Evolutionary conservation across 805 yeast genomes (phyloP).

Genomic region (Schizosaccharomyces cryophilus): DNA sequence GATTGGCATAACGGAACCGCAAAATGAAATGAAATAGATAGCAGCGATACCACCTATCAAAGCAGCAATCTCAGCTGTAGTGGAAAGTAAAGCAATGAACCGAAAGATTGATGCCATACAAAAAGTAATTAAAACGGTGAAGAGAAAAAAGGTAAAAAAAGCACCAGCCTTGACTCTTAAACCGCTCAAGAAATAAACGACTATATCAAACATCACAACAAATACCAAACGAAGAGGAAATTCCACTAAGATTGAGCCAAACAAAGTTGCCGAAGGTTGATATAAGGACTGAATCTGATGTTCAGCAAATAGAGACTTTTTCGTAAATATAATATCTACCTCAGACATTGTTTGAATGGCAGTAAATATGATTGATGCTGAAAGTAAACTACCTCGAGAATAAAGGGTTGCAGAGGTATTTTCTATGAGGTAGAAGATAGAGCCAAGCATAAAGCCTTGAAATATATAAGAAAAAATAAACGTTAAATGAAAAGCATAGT

Average conservation of each 20-base stretch:
- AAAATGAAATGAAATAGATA: conserved; percentile 28
- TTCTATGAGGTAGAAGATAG: conserved; percentile 32
- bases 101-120: conserved; percentile 30
- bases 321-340: conserved; percentile 22
- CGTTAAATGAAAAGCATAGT: not conserved
- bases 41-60: conserved; percentile 32
- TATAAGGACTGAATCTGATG: conserved; percentile 51
- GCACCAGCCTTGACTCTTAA: conserved; percentile 26
- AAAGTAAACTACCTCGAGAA: conserved; percentile 36
- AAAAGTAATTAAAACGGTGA: conserved; percentile 21
- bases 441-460: conserved; percentile 37
- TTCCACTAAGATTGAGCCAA: conserved; percentile 35
- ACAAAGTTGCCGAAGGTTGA: conserved; percentile 49
- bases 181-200: conserved; percentile 33
- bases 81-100: conserved; percentile 26
- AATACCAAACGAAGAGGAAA: conserved; percentile 29
- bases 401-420: conserved; percentile 30
- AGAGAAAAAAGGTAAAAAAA: conserved; percentile 27
- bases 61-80: conserved; percentile 31
- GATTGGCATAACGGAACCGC: conserved; percentile 27
- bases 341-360: conserved; percentile 37
- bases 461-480: conserved; percentile 11
- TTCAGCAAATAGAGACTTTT: conserved; percentile 38
- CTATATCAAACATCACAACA: conserved; percentile 20
- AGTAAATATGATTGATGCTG: conserved; percentile 22